Evolutionary conservation across 768 basidiomycete species (phyloP).

Genomic region (Podaxis sp.): DNA sequence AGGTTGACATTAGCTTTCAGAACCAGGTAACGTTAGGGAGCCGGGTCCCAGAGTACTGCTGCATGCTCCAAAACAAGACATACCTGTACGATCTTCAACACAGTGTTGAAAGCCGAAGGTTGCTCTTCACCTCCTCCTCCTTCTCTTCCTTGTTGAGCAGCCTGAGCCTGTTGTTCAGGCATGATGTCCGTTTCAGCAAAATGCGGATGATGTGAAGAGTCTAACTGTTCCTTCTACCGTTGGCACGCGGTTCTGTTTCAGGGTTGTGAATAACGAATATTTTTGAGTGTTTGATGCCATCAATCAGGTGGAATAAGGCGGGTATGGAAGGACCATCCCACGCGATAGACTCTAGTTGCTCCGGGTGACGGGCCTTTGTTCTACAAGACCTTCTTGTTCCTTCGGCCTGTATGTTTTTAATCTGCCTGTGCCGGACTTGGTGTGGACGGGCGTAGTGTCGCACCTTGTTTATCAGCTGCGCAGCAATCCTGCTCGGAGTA

Average conservation of each 20-base stretch:
- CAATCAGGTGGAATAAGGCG: background rate
- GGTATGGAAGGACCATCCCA: background rate
- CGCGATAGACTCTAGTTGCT: background rate
- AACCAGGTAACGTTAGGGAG: background rate
- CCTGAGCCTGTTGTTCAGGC: slow-evolving; percentile 16
- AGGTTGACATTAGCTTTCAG: background rate
- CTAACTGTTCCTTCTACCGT: background rate
- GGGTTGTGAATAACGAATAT: background rate
- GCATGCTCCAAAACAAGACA: background rate
- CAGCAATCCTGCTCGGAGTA: too few species aligned
- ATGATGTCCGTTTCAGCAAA: slow-evolving; percentile 1
- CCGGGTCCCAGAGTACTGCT: background rate
- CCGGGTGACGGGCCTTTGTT: background rate
- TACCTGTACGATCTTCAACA: slow-evolving; percentile 28
- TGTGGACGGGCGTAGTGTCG: too few species aligned
- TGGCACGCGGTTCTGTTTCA: background rate
- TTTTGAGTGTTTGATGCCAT: slow-evolving; percentile 13
- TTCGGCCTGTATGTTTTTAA: background rate
- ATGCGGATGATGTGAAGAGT: background rate
- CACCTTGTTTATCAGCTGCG: too few species aligned
- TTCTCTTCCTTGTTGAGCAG: slow-evolving; percentile 15
- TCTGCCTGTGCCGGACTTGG: too few species aligned
- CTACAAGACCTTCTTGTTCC: background rate
- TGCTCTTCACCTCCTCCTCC: slow-evolving; percentile 5
- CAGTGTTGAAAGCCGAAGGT: slow-evolving; percentile 9